These are phyloP conservation scores for Cryptococcus depauperatus DNA, from an alignment of 1,284 basidiomycete species.

Conservation along the genomic window DNA sequence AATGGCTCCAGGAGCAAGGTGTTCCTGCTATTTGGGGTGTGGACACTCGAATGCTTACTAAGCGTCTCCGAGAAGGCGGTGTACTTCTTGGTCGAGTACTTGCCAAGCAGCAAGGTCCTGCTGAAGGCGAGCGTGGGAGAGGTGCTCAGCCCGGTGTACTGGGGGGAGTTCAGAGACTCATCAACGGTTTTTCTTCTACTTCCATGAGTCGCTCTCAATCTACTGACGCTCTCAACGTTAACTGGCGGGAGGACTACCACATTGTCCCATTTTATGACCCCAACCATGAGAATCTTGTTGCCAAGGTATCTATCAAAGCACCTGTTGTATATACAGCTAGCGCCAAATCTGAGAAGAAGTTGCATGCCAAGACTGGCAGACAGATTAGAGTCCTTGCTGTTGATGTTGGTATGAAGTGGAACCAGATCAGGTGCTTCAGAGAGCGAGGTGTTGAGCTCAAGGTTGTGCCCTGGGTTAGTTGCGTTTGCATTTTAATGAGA, in stretches of 20 bases:
- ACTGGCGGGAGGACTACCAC: constrained; percentile 75
- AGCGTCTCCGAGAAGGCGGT: constrained; percentile 90
- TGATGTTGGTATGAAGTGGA: constrained; percentile 99
- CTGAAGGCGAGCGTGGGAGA: constrained; percentile 21
- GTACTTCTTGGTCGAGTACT: constrained; percentile 81
- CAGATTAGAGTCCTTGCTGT: constrained; percentile 78
- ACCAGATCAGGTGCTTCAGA: constrained; percentile 96
- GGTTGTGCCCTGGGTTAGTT: constrained; percentile 77
- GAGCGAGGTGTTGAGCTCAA: constrained; percentile 90
- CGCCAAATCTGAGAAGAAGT: constrained; percentile 49
- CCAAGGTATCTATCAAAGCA: constrained; percentile 65
- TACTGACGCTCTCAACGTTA: constrained; percentile 30
- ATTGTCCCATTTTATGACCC: constrained; percentile 81
- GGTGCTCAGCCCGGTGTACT: constrained; percentile 31
- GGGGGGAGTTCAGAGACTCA: constrained; percentile 40
- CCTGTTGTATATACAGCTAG: constrained; percentile 61
- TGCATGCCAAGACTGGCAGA: constrained; percentile 70
- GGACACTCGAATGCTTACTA: constrained; percentile 94
- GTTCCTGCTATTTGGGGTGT: constrained; percentile 94
- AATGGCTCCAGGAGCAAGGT: constrained; percentile 92
- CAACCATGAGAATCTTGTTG: constrained; percentile 84
- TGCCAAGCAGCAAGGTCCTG: constrained; percentile 49
- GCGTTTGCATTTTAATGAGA: too few relatives aligned
- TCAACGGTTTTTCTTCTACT: constrained; percentile 33
- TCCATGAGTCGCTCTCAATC: constrained; percentile 25